Percentiles rank a stretch among this genome's conserved stretches.
These are phyloP conservation scores for Colletotrichum orbiculare DNA, from an alignment of 2,329 filamentous ascomycete genomes.

Conservation along the genomic window DNA sequence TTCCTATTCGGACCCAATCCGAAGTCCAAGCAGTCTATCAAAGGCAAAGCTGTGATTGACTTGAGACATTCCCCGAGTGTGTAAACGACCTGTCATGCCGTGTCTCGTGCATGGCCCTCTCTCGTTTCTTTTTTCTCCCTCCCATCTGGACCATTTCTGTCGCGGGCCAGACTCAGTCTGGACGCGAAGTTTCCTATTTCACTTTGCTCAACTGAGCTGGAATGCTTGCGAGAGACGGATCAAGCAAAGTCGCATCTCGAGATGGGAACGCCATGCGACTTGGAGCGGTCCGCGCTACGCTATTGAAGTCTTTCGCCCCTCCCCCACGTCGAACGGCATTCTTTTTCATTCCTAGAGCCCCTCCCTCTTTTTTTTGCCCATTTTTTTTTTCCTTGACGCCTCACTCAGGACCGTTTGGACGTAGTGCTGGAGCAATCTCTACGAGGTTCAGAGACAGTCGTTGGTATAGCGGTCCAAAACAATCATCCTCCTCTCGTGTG, in stretches of 20 bases:
- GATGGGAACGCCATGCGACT: constrained; percentile 3
- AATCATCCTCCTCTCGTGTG: not conserved
- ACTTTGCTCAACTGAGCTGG: constrained; percentile 2
- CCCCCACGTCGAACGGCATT: constrained; percentile 9
- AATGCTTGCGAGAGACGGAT: constrained; percentile 20
- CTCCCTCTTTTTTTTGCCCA: not conserved
- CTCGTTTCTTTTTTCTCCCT: constrained; percentile 24
- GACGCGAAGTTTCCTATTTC: constrained; percentile 7
- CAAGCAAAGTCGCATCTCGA: constrained; percentile 8
- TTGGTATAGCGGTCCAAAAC: not conserved
- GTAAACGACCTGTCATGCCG: constrained; percentile 22
- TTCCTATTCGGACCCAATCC: constrained; percentile 9
- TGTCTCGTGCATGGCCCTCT: constrained; percentile 21
- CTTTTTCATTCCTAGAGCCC: not conserved
- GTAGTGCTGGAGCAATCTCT: not conserved
- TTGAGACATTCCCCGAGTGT: constrained; percentile 14
- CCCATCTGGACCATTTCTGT: constrained; percentile 18
- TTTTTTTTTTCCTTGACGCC: not conserved
- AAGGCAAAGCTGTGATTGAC: constrained; percentile 4
- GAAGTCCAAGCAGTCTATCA: not conserved
- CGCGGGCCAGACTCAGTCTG: constrained; percentile 9
- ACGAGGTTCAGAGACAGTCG: not conserved
- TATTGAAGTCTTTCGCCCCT: constrained; percentile 10
- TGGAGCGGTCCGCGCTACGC: constrained; percentile 15
- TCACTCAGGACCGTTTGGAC: constrained; percentile 6